phyloP scores from a whole-genome alignment of 225 moss, liverwort and hornwort species.

The Antitrichia curtipendula region DNA sequence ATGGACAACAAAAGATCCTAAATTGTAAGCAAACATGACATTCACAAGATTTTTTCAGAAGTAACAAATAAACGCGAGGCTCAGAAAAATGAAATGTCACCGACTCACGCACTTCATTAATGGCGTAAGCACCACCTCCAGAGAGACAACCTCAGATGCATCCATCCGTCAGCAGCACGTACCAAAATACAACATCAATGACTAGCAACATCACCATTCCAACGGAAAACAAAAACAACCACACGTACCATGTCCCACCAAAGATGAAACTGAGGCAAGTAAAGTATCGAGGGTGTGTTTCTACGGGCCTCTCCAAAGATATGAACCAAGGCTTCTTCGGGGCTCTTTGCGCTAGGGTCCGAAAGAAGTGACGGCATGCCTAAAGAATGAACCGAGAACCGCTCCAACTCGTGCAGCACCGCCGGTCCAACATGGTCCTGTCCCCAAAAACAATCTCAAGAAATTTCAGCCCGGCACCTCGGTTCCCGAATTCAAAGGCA shows the following conservation, averaged over 20 bases:
- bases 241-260: conserved; percentile 72
- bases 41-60: neutral
- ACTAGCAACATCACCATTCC: neutral
- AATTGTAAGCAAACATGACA: neutral
- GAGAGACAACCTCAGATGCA: neutral
- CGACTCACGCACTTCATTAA: neutral
- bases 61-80: neutral
- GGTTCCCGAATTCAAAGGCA: neutral
- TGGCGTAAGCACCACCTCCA: neutral
- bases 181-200: neutral
- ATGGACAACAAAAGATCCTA: neutral
- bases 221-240: neutral
- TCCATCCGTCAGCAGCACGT: neutral
- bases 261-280: conserved; percentile 74
- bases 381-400: conserved; percentile 66
- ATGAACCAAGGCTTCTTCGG: conserved; percentile 71
- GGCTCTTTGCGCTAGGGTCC: conserved; percentile 72
- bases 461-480: neutral
- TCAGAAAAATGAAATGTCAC: neutral
- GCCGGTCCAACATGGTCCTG: conserved; percentile 72
- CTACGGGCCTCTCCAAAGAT: conserved; percentile 77
- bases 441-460: neutral
- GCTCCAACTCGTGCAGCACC: conserved; percentile 68
- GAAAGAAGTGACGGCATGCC: conserved; percentile 67
- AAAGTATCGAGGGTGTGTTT: conserved; percentile 70